Base-by-base conservation (phyloP, 2,329 filamentous ascomycete genomes). In the Talaromyces sp. region DNA sequence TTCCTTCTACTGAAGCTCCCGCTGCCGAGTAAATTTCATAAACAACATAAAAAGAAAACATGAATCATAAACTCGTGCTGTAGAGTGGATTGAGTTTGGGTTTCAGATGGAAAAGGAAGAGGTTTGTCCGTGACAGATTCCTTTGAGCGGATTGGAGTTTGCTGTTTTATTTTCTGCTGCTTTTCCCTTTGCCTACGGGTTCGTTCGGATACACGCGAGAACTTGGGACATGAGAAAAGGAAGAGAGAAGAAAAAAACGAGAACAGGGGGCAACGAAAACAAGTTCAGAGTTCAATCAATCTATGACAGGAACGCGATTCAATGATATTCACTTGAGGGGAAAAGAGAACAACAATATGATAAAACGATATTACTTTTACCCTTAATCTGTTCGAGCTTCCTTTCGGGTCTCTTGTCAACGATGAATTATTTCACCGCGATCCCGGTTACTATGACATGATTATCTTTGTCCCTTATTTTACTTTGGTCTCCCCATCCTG, bases 1-100 rank as follows among this genome's bases (percentile, higher is more conserved):
- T 76, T 60, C 70, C 73, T 57, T 76, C 78, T 69, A 78, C 71
- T 60, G 77, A 80, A 68, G 80, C 81, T 76, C 74, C 64, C 24
- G 64, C 78, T 70, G 73, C 78, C 66, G 79, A 81, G 74, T 80
- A 80, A 78, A 75, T 69, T 69, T 33, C 45, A 59, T 35, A 63
- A 66, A 66, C 71, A 72, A 76, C 73, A 71, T 73, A 72, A 72
- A 73, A 72, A 62, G 60, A 56, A 59, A 60, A 52, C 43, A 64
- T 57, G 39, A 49, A 63, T 63, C 60, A 60, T 60, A 62, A 41
- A 63, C 67, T 68, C 63, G 65, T 60, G 66, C 66, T 60, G 49
- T 66, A 31, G 63, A 65, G 65, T 63, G 65, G 62, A 57, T 61
- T 66, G 64, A 66, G 68, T 64, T 64, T 70, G 45, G 66, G 66